A percentile compares a stretch with the other conserved stretches of the same genome.
Conservation (phyloP, 164 flowering plant genomes). For the Stephania cephalantha region DNA sequence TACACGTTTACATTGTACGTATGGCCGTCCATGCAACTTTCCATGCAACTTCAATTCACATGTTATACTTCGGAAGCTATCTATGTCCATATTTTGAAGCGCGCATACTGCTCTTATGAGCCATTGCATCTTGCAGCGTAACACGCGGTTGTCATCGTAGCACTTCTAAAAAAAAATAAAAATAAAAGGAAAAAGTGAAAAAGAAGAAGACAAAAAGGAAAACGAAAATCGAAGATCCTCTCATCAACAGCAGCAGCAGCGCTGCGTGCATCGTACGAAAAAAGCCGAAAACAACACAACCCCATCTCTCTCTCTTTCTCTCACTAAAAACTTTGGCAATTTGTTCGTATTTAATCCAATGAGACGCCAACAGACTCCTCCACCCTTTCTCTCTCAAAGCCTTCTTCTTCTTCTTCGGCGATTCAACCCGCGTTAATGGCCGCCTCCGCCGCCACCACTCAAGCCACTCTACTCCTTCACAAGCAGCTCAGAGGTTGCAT, state of each 20-base stretch:
- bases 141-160: too few relatives aligned
- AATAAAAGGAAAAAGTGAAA: background rate
- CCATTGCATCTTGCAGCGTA: too few relatives aligned
- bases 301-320: background rate
- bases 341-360: background rate
- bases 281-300: background rate
- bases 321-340: background rate
- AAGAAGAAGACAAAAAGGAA: too few relatives aligned
- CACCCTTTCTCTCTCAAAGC: background rate
- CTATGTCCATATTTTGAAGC: too few relatives aligned
- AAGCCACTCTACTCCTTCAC: constrained; percentile 52
- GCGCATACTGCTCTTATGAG: too few relatives aligned
- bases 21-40: too few relatives aligned
- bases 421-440: constrained; percentile 13
- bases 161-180: too few relatives aligned
- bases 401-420: background rate
- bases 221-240: too few relatives aligned
- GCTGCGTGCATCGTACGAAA: background rate
- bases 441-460: constrained; percentile 25
- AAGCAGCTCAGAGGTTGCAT: constrained; percentile 49
- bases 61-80: too few relatives aligned
- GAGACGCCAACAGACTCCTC: background rate
- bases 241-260: background rate
- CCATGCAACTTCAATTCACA: too few relatives aligned
- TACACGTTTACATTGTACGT: too few relatives aligned